These are phyloP conservation scores for Benincasa hispida DNA, from an alignment of 306 rosid genomes.

Conservation along the genomic window DNA sequence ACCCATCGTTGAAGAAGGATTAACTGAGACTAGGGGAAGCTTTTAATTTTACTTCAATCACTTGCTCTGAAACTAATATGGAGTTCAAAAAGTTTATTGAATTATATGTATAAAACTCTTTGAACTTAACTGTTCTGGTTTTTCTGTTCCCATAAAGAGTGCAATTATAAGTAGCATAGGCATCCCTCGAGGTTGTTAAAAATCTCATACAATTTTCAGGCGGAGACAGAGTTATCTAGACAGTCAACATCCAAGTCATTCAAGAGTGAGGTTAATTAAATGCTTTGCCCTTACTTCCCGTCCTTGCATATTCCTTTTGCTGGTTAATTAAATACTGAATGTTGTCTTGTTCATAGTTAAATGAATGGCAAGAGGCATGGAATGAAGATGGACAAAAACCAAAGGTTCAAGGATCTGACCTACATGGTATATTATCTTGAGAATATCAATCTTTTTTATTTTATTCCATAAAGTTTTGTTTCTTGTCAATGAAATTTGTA, in stretches of 20 bases:
- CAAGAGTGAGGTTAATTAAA: conserved; percentile 37
- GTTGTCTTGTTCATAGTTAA: conserved; percentile 28
- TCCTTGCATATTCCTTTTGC: conserved; percentile 11
- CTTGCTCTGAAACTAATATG: neutral
- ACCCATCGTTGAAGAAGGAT: neutral
- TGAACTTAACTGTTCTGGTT: neutral
- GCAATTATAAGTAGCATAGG: neutral
- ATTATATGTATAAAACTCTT: neutral
- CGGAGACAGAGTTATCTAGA: conserved; percentile 35
- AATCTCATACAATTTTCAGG: conserved; percentile 32
- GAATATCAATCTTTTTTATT: neutral
- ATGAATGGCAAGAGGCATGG: conserved; percentile 90
- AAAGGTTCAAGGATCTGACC: conserved; percentile 32
- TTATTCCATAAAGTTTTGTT: neutral
- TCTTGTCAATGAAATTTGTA: too few relatives aligned
- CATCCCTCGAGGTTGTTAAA: neutral
- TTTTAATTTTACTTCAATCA: neutral
- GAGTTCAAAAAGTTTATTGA: neutral
- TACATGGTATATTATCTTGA: conserved; percentile 31
- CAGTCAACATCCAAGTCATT: conserved; percentile 40
- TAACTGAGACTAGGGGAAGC: neutral
- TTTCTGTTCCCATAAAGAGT: neutral
- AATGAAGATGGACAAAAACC: conserved; percentile 35
- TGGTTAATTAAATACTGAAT: neutral
- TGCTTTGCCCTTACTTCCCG: neutral